Percentiles rank a stretch among this genome's conserved stretches.
phyloP scores from a whole-genome alignment of 2,329 filamentous ascomycete genomes.

The Fusarium sp. region DNA sequence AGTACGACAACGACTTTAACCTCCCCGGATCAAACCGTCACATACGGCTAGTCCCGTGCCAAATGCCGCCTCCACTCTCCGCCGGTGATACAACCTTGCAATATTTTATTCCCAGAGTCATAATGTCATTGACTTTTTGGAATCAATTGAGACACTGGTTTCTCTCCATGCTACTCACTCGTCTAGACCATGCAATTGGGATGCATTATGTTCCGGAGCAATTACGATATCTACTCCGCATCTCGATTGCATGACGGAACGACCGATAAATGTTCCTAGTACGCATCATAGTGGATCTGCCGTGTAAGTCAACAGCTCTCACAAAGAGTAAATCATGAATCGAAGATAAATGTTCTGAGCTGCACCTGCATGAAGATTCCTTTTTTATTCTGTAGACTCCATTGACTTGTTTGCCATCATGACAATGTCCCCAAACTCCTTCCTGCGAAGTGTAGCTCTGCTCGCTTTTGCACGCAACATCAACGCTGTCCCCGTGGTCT shows the following conservation, averaged over 20 bases:
- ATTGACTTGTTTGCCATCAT: neutral
- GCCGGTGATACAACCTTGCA: slow-evolving; percentile 16
- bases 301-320: neutral
- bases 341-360: slow-evolving; percentile 6
- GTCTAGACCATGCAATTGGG: too few species aligned
- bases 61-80: slow-evolving; percentile 5
- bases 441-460: slow-evolving; percentile 17
- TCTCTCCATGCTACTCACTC: too few species aligned
- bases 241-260: slow-evolving; percentile 8
- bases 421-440: slow-evolving; percentile 20
- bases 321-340: too few species aligned
- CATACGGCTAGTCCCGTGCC: neutral
- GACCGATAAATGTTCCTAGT: slow-evolving; percentile 3
- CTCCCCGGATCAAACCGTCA: slow-evolving; percentile 2
- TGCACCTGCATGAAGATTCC: neutral
- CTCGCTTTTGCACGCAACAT: slow-evolving; percentile 31
- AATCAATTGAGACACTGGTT: neutral
- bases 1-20: slow-evolving; percentile 9
- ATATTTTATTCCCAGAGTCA: slow-evolving; percentile 12
- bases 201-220: neutral
- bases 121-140: slow-evolving; percentile 34
- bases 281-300: slow-evolving; percentile 31
- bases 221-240: slow-evolving; percentile 9
- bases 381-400: neutral
- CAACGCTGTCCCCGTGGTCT: slow-evolving; percentile 54